Base-by-base conservation (phyloP, 202 grass and related monocot species). In the Carex arenaria region DNA sequence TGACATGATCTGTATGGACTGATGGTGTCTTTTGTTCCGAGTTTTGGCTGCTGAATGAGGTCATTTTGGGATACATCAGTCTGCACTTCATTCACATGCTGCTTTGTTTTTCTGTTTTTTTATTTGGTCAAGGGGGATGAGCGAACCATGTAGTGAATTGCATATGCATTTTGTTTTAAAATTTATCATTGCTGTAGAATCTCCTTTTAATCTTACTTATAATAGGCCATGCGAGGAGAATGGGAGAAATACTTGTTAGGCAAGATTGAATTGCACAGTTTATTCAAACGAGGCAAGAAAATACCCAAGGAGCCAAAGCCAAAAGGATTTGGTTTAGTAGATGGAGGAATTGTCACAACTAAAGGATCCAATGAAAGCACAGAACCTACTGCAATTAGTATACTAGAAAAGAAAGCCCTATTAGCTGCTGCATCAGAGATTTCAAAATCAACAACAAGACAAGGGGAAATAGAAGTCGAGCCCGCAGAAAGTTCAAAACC, bases 241-340 rank as follows among this genome's bases (percentile, higher is more conserved):
- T 98, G 95, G 95, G 90, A 91, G 80, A 98, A 95, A 66, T 98
- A 98, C 81, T 90, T 98, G 86, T 89, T 93, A 82, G 95, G 87
- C 4, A 98, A 95, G 82, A 90, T 84, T 70, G 92, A 98, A 83
- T 85, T 98, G 51, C 87, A 89, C 28, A 86, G 85, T 84, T 87
- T 95, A 60, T 84, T 51, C 57, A 98, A 93, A 85, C 87, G 85
- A 60, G 90, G 88, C 65, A 91, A 86, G 87, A 94, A 86, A 81
- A 93, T 60, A 87, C 80, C 80, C 85, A 86, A 86, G 84, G 92
- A 98, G 82, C 90, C 89, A 84, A 98, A 98, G 82, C 90, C 89
- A 84, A 98, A 93, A 89, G 95, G 95, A 55, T 91, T 94, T 89
- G 95, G 95, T 90, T 5, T 98, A 85, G 78, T 98, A 38, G 92